Base-by-base conservation (phyloP, 306 rosid genomes). In the Boehmeria nivea region DNA sequence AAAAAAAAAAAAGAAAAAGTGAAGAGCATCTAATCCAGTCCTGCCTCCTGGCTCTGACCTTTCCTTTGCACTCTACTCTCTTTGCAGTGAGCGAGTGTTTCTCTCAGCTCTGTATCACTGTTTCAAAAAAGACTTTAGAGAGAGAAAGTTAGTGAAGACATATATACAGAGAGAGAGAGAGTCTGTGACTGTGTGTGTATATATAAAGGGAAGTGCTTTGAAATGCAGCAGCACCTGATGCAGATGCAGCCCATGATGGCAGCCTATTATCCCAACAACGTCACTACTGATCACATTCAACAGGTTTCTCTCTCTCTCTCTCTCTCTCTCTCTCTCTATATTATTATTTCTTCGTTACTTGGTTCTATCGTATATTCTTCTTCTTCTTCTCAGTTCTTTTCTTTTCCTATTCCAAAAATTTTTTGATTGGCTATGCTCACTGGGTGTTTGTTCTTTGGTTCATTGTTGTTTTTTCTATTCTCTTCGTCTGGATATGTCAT, bases 181-280 rank as follows among this genome's bases (percentile, higher is more conserved):
- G 65, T 43, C 17, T 54, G 15, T 54, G 2, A 23, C 3, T 48
- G 28, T 63, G 33, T 56, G 24, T 24, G 15, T 46, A 17, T 43
- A 66, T 37, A 66, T 21, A 44, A 12, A 69, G 31, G 60, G 39
- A 42, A 59, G 59, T 21, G 52, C 53, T 44, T 31, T 64, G 21
- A 76, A 77, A 86, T 84, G 90, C 95, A 89, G 76, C 99, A 91
- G 99, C 96, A 93, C 96, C 95, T 93, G 99, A 82, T 87, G 96
- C 99, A 93, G 99, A 93, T 93, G 95, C 99, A 87, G 89, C 96
- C 99, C 84, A 85, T 87, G 96, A 93, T 93, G 99, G 95, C 98
- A 82, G 81, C 95, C 59, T 93, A 93, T 70, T 93, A 93, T 61
- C 95, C 99, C 51, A 87, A 74, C 86, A 93, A 78, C 84, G 96